A percentile compares a stretch with the other conserved stretches of the same genome.
Evolutionary conservation across 768 basidiomycete genomes (phyloP).

Genomic region (Hortiboletus flavorubellus): DNA sequence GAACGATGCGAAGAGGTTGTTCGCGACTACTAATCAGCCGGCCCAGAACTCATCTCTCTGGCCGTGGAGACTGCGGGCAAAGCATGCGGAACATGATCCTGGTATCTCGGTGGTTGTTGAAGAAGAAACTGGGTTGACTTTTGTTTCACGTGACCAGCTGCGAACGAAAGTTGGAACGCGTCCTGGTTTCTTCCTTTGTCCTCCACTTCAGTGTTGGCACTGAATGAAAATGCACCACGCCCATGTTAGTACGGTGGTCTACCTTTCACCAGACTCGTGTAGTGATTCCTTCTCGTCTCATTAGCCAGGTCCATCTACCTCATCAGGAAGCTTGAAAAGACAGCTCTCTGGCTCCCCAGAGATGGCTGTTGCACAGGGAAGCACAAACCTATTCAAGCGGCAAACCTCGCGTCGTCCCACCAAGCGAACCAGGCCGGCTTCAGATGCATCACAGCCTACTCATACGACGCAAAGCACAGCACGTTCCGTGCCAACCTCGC

Average conservation of each 20-base stretch:
- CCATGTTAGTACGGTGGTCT: slow-evolving; percentile 11
- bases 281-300: not conserved
- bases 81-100: no score
- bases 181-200: not conserved
- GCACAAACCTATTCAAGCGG: not conserved
- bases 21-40: not conserved
- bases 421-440: slow-evolving; percentile 15
- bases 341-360: slow-evolving; percentile 16
- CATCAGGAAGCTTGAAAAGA: slow-evolving; percentile 21
- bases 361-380: slow-evolving; percentile 1
- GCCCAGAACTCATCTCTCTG: not conserved
- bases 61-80: not conserved
- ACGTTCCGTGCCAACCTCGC: slow-evolving; percentile 2
- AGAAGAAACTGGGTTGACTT: slow-evolving; percentile 18
- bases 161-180: not conserved
- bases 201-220: not conserved
- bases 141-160: slow-evolving; percentile 22
- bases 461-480: slow-evolving; percentile 3
- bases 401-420: slow-evolving; percentile 11
- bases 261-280: not conserved
- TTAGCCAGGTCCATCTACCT: slow-evolving; percentile 17
- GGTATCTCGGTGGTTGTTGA: no score
- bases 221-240: slow-evolving; percentile 11
- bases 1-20: not conserved
- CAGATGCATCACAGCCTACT: slow-evolving; percentile 11